Percentiles rank a stretch among this genome's conserved stretches.
Evolutionary conservation across 257 asterid genomes (phyloP).

Genomic region (Schizonepeta tenuifolia): DNA sequence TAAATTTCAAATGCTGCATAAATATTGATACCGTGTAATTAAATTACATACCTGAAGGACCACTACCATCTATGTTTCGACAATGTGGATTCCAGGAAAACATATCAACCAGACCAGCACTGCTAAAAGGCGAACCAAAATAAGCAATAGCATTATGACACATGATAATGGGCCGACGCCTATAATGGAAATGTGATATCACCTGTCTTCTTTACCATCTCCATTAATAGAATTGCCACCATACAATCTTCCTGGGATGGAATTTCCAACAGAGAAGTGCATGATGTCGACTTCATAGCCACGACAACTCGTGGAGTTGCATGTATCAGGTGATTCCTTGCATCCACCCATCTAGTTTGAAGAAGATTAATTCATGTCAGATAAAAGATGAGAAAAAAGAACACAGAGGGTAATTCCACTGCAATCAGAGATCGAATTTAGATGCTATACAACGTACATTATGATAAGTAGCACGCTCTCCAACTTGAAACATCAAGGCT

Average conservation of each 20-base stretch:
- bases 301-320: conserved; percentile 70
- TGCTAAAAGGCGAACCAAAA: conserved; percentile 39
- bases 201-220: conserved; percentile 64
- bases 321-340: conserved; percentile 63
- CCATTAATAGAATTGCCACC: conserved; percentile 54
- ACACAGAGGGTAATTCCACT: not conserved
- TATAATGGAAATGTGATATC: conserved; percentile 16
- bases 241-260: conserved; percentile 87
- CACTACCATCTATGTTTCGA: conserved; percentile 55
- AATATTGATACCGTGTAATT: not conserved
- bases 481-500: conserved; percentile 87
- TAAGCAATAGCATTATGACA: not conserved
- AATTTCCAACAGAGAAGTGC: conserved; percentile 86
- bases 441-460: conserved; percentile 48
- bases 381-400: conserved; percentile 26
- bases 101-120: conserved; percentile 72
- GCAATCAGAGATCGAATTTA: not conserved
- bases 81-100: conserved; percentile 89
- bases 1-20: conserved; percentile 1
- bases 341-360: conserved; percentile 87
- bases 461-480: conserved; percentile 79
- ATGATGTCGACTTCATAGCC: conserved; percentile 89
- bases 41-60: conserved; percentile 53
- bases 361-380: conserved; percentile 34
- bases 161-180: not conserved